Percentiles rank a stretch among this genome's conserved stretches.
phyloP scores from a whole-genome alignment of 2,329 filamentous ascomycete genomes.

The Coniochaeta pulveracea region DNA sequence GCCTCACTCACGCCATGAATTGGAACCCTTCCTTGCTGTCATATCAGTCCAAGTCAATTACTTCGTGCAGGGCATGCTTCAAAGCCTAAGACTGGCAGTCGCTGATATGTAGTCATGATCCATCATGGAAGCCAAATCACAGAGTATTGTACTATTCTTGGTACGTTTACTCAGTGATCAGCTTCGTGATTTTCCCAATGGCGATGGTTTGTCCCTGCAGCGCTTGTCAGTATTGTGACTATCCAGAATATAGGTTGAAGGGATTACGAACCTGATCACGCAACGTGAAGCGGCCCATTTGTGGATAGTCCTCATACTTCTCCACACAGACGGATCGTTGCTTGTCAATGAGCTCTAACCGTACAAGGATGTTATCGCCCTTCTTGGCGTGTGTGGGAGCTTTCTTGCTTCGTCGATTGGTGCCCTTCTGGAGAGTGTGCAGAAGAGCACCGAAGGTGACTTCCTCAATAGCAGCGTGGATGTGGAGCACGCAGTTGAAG shows the following conservation, averaged over 20 bases:
- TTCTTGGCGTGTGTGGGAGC: conserved; percentile 83
- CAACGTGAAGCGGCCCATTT: conserved; percentile 83
- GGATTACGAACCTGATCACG: conserved; percentile 61
- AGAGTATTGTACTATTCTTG: too few species aligned
- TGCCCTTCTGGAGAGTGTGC: conserved; percentile 94
- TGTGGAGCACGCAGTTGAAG: conserved; percentile 96
- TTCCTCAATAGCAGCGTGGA: conserved; percentile 95
- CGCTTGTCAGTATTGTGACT: conserved; percentile 12
- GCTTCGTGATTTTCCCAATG: conserved; percentile 97
- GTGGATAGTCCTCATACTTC: conserved; percentile 89
- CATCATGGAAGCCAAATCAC: too few species aligned
- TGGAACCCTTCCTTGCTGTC: too few species aligned
- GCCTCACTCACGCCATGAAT: too few species aligned
- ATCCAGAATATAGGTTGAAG: conserved; percentile 9
- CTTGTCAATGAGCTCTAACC: conserved; percentile 76
- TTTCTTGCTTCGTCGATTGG: conserved; percentile 83
- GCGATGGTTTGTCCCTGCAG: conserved; percentile 91
- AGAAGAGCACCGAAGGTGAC: conserved; percentile 81
- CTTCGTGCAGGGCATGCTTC: too few species aligned
- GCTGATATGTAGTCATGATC: too few species aligned
- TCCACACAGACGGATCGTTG: conserved; percentile 87
- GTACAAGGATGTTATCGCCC: conserved; percentile 77
- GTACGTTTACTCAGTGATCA: conserved; percentile 36
- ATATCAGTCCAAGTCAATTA: too few species aligned
- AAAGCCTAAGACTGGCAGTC: too few species aligned